Base-by-base conservation (phyloP, 345 rosid species). In the Populus simonii region DNA sequence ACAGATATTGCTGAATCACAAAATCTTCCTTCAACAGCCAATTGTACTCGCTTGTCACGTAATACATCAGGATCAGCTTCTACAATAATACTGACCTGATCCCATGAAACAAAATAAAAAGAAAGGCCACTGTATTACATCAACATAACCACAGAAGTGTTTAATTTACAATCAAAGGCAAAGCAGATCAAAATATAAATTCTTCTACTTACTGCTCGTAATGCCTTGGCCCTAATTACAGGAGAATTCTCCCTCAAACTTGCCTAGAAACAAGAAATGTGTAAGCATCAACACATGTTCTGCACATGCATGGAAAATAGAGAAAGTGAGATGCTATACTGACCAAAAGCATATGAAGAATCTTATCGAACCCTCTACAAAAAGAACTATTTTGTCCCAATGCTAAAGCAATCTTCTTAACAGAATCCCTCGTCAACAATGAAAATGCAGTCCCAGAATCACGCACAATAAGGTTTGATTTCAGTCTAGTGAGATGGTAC, bases 1-100 rank as follows among this genome's bases (percentile, higher is more conserved):
- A 89, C 99, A 79, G 99, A 96, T 82, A 94, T 96, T 71, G 99
- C 97, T 31, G 99, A 96, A 85, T 96, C 99, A 76, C 99, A 96
- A 85, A 96, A 93, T 88, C 99, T 91, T 86, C 98, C 99, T 83
- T 96, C 97, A 83, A 96, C 98, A 83, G 99, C 99, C 82, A 89
- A 76, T 81, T 96, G 99, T 72, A 96, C 97, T 76, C 92, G 97
- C 74, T 89, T 90, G 83, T 96, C 98, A 70, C 97, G 84, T 80
- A 93, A 83, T 65, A 96, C 99, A 89, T 92, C 99, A 41, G 99
- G 98, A 84, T 96, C 99, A 81, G 90, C 90, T 88, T 96, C 99
- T 72, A 96, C 99, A 80, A 93, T 94, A 73, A 91, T 89, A 86
- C 99, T 94, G 66, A 93, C 98, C 99, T 96, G 91, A 83, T 83